These are phyloP conservation scores for Flaveria bidentis DNA, from an alignment of 129 eudicot species.

Conservation along the genomic window DNA sequence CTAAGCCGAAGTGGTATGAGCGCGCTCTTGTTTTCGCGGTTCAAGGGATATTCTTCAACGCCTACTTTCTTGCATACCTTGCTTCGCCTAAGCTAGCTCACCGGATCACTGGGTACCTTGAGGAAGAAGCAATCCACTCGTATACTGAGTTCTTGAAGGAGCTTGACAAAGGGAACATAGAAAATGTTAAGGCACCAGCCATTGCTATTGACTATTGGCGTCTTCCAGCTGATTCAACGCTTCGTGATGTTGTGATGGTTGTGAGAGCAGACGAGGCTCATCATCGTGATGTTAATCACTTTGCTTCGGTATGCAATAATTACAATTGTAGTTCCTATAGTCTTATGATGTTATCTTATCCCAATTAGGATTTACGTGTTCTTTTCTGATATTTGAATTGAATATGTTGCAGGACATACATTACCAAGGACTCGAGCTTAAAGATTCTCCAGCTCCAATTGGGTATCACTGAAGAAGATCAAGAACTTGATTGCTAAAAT, in stretches of 20 bases:
- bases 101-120: conserved; percentile 84
- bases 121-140: conserved; percentile 97
- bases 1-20: conserved; percentile 90
- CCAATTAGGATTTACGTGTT: background rate
- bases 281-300: conserved; percentile 98
- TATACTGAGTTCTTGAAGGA: conserved; percentile 95
- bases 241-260: conserved; percentile 89
- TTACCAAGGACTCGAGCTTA: conserved; percentile 79
- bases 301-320: conserved; percentile 67
- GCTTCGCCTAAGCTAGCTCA: conserved; percentile 87
- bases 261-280: conserved; percentile 99
- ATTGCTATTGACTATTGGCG: conserved; percentile 98
- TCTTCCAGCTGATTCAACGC: conserved; percentile 65
- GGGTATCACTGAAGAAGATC: conserved; percentile 70
- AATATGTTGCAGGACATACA: conserved; percentile 78
- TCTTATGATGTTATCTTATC: background rate
- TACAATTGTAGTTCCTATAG: background rate
- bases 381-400: background rate
- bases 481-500: conserved; percentile 2
- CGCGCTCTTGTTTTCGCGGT: conserved; percentile 82
- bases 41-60: conserved; percentile 93
- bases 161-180: conserved; percentile 79
- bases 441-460: conserved; percentile 82
- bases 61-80: conserved; percentile 71
- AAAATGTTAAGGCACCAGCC: conserved; percentile 95